Base-by-base conservation (phyloP, 2,329 filamentous ascomycete species). In the Rugonectria rugulosa region DNA sequence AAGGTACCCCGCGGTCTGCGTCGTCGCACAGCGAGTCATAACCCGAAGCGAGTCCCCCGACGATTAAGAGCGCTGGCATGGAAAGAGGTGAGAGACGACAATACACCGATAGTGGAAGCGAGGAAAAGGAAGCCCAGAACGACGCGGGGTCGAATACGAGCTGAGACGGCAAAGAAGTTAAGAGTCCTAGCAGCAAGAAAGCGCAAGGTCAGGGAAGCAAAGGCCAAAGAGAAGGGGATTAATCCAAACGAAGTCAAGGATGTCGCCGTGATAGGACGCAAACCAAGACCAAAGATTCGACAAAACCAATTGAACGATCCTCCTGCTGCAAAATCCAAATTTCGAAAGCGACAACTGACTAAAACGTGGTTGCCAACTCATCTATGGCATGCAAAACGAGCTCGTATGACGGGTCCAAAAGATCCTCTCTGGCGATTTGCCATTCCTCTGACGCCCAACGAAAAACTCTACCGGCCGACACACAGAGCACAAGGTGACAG, bases 361-460 rank as follows among this genome's bases (percentile, higher is more conserved):
- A 98, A 98, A 78, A 92, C 90, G 3, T 97, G 94, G 92, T 79
- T 99, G 14, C 95, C 95, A 0, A 98, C 95, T 6, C 95, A 99
- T 72, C 77, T 96, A 61, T 99, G 90, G 84, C 93, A 97, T 74
- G 88, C 94, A 3, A 99, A 99, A 73, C 82, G 95, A 56, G 92
- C 95, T 19, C 89, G 85, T 57, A 96, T 99, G 90, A 92, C 92
- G 1, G 82, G 85, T 7, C 89, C 91, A 0, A 88, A 84, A 43
- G 82, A 89, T 38, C 89, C 91, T 3, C 75, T 95, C n/a, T 99
- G 95, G 95, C 85, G 92, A 34, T 97, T 97, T 73, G 86, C 91
- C 1, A 78, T 98, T 20, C 92, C 93, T 0, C 73, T 96, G 60
- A 92, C 90, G 5, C 92, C 94, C 0, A 96, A 90, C 23, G 88